Evolutionary conservation across 495 filamentous ascomycete species (phyloP).

Genomic region (Saxophila tyrrhenica): DNA sequence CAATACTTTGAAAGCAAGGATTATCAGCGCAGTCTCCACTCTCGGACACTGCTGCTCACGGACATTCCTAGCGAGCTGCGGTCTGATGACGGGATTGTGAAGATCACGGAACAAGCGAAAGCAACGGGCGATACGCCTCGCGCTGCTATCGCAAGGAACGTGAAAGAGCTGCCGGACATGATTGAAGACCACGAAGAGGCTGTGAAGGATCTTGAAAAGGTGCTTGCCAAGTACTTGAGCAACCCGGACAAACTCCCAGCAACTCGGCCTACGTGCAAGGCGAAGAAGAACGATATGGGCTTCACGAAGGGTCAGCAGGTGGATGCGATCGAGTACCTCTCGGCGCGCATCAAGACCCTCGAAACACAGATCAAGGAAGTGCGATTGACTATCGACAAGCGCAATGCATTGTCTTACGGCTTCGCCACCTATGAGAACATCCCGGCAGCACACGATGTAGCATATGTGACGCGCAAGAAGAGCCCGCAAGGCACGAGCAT

Average conservation of each 20-base stretch:
- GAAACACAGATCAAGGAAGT: conserved; percentile 77
- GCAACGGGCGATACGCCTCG: conserved; percentile 65
- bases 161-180: conserved; percentile 71
- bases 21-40: conserved; percentile 78
- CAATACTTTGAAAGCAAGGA: conserved; percentile 78
- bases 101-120: conserved; percentile 62
- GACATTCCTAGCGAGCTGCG: conserved; percentile 65
- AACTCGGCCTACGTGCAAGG: conserved; percentile 65
- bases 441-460: conserved; percentile 75
- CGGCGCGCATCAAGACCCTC: conserved; percentile 67
- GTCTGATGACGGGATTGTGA: conserved; percentile 76
- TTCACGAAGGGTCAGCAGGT: conserved; percentile 58
- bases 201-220: conserved; percentile 69
- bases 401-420: conserved; percentile 79
- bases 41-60: conserved; percentile 85
- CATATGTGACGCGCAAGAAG: conserved; percentile 67
- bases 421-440: conserved; percentile 91
- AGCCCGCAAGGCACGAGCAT: conserved; percentile 71
- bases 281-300: conserved; percentile 57
- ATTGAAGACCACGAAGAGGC: conserved; percentile 73
- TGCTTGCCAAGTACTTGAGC: conserved; percentile 80
- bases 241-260: conserved; percentile 71
- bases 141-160: conserved; percentile 78
- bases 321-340: conserved; percentile 90
- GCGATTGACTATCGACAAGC: conserved; percentile 67